Evolutionary conservation across 129 eudicot genomes (phyloP).

Genomic region (Chrysanthemum makinoi): DNA sequence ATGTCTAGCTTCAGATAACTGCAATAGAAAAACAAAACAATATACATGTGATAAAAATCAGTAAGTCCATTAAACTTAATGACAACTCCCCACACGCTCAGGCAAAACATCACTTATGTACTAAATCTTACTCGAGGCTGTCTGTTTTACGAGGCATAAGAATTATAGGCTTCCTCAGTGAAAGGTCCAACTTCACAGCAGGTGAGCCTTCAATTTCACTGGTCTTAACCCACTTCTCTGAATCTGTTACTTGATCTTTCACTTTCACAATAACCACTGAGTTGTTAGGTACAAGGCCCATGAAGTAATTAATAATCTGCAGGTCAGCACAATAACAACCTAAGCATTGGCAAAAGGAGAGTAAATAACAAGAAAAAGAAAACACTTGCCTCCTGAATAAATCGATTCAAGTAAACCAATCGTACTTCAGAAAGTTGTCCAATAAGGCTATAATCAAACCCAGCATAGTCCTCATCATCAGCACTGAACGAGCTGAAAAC

Average conservation of each 20-base stretch:
- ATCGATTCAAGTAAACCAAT: constrained; percentile 86
- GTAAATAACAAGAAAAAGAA: constrained; percentile 14
- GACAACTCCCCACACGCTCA: neutral
- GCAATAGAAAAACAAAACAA: constrained; percentile 39
- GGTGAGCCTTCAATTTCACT: constrained; percentile 99
- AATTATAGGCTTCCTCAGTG: constrained; percentile 85
- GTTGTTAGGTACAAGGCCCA: constrained; percentile 86
- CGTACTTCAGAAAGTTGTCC: constrained; percentile 99
- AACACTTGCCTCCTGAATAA: constrained; percentile 84
- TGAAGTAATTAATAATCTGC: constrained; percentile 79
- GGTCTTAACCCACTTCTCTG: constrained; percentile 78
- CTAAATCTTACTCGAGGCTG: constrained; percentile 73
- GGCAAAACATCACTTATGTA: constrained; percentile 10
- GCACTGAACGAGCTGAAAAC: constrained; percentile 69
- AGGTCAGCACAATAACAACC: constrained; percentile 24
- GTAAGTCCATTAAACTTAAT: neutral
- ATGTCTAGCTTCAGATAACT: constrained; percentile 93
- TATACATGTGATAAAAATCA: constrained; percentile 8
- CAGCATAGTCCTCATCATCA: constrained; percentile 94
- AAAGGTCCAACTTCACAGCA: constrained; percentile 92
- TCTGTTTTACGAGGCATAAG: constrained; percentile 89
- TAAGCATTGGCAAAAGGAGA: constrained; percentile 24
- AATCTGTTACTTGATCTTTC: constrained; percentile 78
- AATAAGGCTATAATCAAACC: constrained; percentile 79
- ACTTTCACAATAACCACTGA: constrained; percentile 69